phyloP scores from a whole-genome alignment of 1,284 basidiomycete genomes.

The Mycosarcoma mackinlayi region DNA sequence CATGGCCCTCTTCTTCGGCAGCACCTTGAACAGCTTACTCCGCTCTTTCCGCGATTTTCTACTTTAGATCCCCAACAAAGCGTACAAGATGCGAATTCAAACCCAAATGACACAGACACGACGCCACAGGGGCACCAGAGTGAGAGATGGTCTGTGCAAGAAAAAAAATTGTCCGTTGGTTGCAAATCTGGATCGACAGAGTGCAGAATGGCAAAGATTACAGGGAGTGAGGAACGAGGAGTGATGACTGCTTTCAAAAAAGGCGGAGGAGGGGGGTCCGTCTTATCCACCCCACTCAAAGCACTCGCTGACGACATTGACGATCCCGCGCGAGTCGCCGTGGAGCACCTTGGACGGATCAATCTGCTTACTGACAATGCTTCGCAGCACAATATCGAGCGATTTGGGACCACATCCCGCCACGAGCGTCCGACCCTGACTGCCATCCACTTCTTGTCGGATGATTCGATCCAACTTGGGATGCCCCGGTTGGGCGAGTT shows the following conservation, averaged over 20 bases:
- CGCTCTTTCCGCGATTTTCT: conserved; percentile 75
- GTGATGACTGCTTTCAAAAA: too few relatives aligned
- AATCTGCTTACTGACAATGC: conserved; percentile 76
- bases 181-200: too few relatives aligned
- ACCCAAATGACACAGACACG: too few relatives aligned
- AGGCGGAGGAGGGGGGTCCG: too few relatives aligned
- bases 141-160: too few relatives aligned
- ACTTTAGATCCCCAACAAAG: too few relatives aligned
- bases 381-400: conserved; percentile 78
- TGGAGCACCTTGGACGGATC: conserved; percentile 73
- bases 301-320: conserved; percentile 61
- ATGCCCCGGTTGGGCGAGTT: conserved; percentile 78
- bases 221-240: too few relatives aligned
- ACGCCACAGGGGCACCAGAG: too few relatives aligned
- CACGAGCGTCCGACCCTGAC: conserved; percentile 76
- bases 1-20: conserved; percentile 88
- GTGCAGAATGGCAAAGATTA: too few relatives aligned
- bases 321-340: conserved; percentile 75
- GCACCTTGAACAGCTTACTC: conserved; percentile 86
- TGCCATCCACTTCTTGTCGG: conserved; percentile 75
- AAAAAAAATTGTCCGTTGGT: too few relatives aligned
- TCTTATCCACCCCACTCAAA: conserved; percentile 57
- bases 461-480: conserved; percentile 79
- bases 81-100: too few relatives aligned
- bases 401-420: conserved; percentile 83